A percentile compares a stretch with the other conserved stretches of the same genome.
Conservation (phyloP, 768 basidiomycete genomes). For the Leucocoprinus sp. region DNA sequence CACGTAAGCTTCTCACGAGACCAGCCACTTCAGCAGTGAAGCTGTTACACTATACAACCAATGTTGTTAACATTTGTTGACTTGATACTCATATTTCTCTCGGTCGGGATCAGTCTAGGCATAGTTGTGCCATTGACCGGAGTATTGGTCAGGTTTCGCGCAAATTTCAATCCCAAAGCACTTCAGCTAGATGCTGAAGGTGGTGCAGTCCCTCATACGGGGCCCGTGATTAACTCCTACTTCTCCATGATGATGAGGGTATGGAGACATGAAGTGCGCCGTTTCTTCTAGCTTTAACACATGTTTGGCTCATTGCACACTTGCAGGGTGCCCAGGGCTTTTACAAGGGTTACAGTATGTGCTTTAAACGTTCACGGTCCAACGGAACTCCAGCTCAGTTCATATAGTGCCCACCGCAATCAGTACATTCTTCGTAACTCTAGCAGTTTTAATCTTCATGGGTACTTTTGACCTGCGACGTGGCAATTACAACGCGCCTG, state of each 20-base stretch:
- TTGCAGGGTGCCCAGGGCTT: slow-evolving; percentile 59
- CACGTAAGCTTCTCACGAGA: slow-evolving; percentile 3
- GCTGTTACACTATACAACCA: slow-evolving; percentile 12
- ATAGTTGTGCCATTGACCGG: slow-evolving; percentile 59
- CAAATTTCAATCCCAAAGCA: slow-evolving; percentile 81
- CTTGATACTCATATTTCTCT: slow-evolving; percentile 32
- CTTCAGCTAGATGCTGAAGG: slow-evolving; percentile 75
- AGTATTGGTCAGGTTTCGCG: slow-evolving; percentile 66
- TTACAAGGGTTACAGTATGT: slow-evolving; percentile 69
- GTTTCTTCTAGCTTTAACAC: neutral
- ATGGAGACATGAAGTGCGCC: slow-evolving; percentile 59
- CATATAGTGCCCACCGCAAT: slow-evolving; percentile 33
- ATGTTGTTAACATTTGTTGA: slow-evolving; percentile 28
- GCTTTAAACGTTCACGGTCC: neutral
- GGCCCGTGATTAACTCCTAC: slow-evolving; percentile 70
- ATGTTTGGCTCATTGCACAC: neutral
- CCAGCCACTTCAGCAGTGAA: slow-evolving; percentile 4
- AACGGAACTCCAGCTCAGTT: neutral
- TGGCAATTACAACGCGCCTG: slow-evolving; percentile 57
- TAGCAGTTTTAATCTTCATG: slow-evolving; percentile 49
- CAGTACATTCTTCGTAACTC: slow-evolving; percentile 46
- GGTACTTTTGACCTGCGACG: slow-evolving; percentile 54
- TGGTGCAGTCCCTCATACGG: slow-evolving; percentile 65
- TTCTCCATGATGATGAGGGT: slow-evolving; percentile 68
- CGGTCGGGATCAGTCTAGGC: slow-evolving; percentile 44